These are phyloP conservation scores for Lizonia empirigonia DNA, from an alignment of 2,329 filamentous ascomycete genomes.

Conservation along the genomic window DNA sequence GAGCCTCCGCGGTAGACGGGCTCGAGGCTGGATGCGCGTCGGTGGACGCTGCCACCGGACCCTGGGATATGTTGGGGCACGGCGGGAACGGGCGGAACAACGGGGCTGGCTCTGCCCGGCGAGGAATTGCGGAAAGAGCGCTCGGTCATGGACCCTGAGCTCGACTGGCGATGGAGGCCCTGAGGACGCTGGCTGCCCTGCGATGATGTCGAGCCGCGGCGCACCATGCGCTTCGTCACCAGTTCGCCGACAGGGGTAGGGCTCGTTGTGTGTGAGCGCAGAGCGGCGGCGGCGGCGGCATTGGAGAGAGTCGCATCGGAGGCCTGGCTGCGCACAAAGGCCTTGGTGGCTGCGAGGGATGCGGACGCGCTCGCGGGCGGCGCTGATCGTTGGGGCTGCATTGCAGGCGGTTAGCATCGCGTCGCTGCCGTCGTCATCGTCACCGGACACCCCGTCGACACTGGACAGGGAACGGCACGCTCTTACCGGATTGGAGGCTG, in stretches of 20 bases:
- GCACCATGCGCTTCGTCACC: constrained; percentile 82
- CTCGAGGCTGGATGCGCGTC: constrained; percentile 57
- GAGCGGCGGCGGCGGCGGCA: constrained; percentile 83
- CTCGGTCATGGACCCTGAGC: constrained; percentile 83
- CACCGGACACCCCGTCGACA: constrained; percentile 2
- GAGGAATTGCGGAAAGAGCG: constrained; percentile 83
- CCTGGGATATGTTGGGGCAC: constrained; percentile 62
- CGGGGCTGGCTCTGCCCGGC: constrained; percentile 42
- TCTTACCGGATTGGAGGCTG: constrained; percentile 43
- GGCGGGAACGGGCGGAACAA: constrained; percentile 74
- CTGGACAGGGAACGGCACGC: not conserved
- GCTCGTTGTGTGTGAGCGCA: constrained; percentile 76
- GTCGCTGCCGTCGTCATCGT: constrained; percentile 5
- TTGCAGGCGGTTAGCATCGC: constrained; percentile 29
- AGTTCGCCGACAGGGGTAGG: constrained; percentile 81
- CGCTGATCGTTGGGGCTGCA: constrained; percentile 38
- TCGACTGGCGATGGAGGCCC: constrained; percentile 57
- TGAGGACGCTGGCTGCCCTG: constrained; percentile 52
- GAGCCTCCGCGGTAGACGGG: constrained; percentile 55
- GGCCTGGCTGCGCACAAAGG: constrained; percentile 72
- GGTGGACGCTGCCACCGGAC: constrained; percentile 32
- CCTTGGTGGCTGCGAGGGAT: constrained; percentile 78
- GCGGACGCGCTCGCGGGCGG: constrained; percentile 71
- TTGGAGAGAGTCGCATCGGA: constrained; percentile 74
- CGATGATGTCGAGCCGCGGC: constrained; percentile 76